Percentiles rank a stretch among this genome's conserved stretches.
These are phyloP conservation scores for Dillenia suffruticosa DNA, from an alignment of 164 flowering plant species.

Conservation along the genomic window DNA sequence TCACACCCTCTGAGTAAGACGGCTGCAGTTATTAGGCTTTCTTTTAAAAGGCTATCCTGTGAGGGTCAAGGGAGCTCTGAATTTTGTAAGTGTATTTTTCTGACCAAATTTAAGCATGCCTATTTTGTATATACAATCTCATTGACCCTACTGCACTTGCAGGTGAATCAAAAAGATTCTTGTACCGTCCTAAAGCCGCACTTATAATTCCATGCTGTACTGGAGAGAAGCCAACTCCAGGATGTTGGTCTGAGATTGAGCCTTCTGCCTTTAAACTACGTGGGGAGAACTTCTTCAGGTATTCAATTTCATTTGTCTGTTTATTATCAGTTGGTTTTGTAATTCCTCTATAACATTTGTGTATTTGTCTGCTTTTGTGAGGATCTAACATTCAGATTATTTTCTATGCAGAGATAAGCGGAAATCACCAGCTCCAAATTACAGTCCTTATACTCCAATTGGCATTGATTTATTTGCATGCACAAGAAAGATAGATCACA, in stretches of 20 bases:
- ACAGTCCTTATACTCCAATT: conserved; percentile 68
- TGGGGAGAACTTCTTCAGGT: conserved; percentile 81
- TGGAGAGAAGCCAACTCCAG: conserved; percentile 53
- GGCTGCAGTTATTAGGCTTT: conserved; percentile 72
- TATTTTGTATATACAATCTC: background rate
- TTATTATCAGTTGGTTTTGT: background rate
- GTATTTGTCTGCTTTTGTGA: background rate
- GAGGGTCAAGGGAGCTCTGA: conserved; percentile 62
- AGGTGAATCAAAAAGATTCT: conserved; percentile 67
- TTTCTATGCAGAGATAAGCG: conserved; percentile 67
- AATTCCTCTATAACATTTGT: too few species aligned
- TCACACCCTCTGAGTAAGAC: conserved; percentile 43
- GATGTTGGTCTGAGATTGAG: conserved; percentile 78
- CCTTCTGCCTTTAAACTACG: conserved; percentile 89
- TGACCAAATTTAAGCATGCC: background rate
- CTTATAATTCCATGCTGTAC: conserved; percentile 49
- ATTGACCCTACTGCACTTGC: conserved; percentile 5
- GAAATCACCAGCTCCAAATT: conserved; percentile 67
- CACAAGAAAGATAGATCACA: conserved; percentile 77
- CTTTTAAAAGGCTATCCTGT: conserved; percentile 73
- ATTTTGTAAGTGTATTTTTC: conserved; percentile 38
- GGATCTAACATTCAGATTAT: conserved; percentile 2
- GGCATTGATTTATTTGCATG: conserved; percentile 85
- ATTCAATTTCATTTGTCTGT: conserved; percentile 14
- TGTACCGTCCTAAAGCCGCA: conserved; percentile 82